Base-by-base conservation (phyloP, 176 grass and related monocot species). In the Oryza punctata region DNA sequence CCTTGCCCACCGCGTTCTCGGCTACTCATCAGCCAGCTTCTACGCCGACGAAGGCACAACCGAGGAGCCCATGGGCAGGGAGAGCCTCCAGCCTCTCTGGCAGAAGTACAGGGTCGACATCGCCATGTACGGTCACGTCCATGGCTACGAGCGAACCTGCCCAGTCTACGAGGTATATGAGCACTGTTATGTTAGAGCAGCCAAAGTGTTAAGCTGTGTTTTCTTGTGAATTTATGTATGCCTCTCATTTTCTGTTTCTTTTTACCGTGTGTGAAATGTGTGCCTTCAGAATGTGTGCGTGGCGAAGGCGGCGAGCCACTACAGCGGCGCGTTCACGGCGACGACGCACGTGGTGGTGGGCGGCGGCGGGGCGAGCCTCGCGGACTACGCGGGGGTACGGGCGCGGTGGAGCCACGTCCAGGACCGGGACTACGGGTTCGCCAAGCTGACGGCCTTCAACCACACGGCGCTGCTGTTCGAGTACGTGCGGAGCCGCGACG, bases 311-410 rank as follows among this genome's bases (percentile, higher is more conserved):
- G 91, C 92, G n/a, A 64, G 90, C 88, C 82, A 69, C 67, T 98
- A 93, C 78, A 74, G 47, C 38, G 96, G 96, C 12, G 81, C 87
- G 1, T 95, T 98, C 87, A 89, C 64, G 76, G 96, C 96, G 65
- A 95, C 87, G 75, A 98, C 93, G 30, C 96, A 98, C 80, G 70
- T 98, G n/a, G 96, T 95, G 40, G 93, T 90, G 23, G 96, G 96
- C 52, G 93, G 96, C 27, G 92, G 95, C 29, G 96, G 91, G n/a
- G 80, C 87, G n/a, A 72, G 82, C 89, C 91, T 95, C 12, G 85
- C 91, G 32, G 82, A 86, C 21, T 98, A 94, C 79, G 65, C 91
- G 14, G 49, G 73, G 32, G 77, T 26, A 49, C 74, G 68, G 32
- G 67, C 89, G 66, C 76, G 88, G 38, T 98, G 96, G 87, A 98